Evolutionary conservation across 257 asterid genomes (phyloP).

Genomic region (Solanum tarapatanum): DNA sequence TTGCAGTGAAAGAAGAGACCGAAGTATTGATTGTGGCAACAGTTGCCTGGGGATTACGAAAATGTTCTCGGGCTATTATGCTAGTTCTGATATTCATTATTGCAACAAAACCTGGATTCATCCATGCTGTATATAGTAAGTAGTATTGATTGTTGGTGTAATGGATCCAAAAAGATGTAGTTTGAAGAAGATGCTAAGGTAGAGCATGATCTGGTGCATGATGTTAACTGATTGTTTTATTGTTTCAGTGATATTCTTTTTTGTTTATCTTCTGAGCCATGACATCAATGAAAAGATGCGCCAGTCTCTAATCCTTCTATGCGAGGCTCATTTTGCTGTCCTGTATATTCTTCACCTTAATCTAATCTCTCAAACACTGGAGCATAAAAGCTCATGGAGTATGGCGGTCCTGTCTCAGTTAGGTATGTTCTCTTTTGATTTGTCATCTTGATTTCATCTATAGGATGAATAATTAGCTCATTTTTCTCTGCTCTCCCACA

Average conservation of each 20-base stretch:
- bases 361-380: slow-evolving; percentile 62
- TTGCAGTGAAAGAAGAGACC: slow-evolving; percentile 87
- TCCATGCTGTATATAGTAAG: slow-evolving; percentile 94
- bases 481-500: neutral
- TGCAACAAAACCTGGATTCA: slow-evolving; percentile 86
- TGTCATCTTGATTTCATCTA: slow-evolving; percentile 9
- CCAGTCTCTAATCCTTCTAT: slow-evolving; percentile 72
- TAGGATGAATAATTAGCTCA: slow-evolving; percentile 4
- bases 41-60: slow-evolving; percentile 94
- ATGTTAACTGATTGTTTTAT: slow-evolving; percentile 19
- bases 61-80: slow-evolving; percentile 90
- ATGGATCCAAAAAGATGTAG: neutral
- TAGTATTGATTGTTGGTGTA: neutral
- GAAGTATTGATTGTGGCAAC: slow-evolving; percentile 92
- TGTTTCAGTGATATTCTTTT: slow-evolving; percentile 88
- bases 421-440: slow-evolving; percentile 42
- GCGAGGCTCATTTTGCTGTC: slow-evolving; percentile 87
- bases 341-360: slow-evolving; percentile 85
- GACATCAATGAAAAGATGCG: slow-evolving; percentile 63
- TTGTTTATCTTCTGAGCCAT: slow-evolving; percentile 78
- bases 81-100: slow-evolving; percentile 78
- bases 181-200: neutral
- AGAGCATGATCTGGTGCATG: neutral
- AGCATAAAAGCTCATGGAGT: slow-evolving; percentile 54
- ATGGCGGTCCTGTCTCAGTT: slow-evolving; percentile 60